These are phyloP conservation scores for Scorias spongiosa DNA, from an alignment of 2,329 filamentous ascomycete species.

Conservation along the genomic window DNA sequence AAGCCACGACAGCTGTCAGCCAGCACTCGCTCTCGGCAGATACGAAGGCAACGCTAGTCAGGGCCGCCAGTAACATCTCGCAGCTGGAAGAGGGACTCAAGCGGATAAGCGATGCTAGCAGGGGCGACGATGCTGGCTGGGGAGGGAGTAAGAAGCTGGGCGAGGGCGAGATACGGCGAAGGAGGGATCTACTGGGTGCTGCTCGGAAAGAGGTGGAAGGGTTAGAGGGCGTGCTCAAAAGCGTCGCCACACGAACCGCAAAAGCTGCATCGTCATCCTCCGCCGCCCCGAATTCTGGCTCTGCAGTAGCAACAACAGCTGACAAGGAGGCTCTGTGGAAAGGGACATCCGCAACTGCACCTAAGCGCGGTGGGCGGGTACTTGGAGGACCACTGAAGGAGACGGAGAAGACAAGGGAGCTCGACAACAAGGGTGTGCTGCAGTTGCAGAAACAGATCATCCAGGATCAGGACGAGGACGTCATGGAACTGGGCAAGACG, in stretches of 20 bases:
- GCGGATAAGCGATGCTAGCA: constrained; percentile 20
- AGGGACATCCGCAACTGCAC: constrained; percentile 12
- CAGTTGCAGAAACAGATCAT: constrained; percentile 62
- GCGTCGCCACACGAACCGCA: constrained; percentile 38
- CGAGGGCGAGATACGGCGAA: constrained; percentile 57
- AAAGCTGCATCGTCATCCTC: constrained; percentile 8
- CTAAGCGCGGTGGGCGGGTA: constrained; percentile 42
- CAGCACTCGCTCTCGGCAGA: constrained; percentile 48
- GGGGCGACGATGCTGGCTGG: constrained; percentile 22
- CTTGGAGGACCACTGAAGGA: constrained; percentile 53
- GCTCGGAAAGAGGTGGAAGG: constrained; percentile 62
- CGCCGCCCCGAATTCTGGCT: constrained; percentile 12
- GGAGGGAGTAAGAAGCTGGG: constrained; percentile 39
- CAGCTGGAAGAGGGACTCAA: constrained; percentile 51
- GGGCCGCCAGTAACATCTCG: constrained; percentile 48
- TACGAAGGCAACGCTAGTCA: constrained; percentile 60
- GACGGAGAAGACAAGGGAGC: constrained; percentile 59
- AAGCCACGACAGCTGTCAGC: constrained; percentile 39
- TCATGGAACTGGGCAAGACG: constrained; percentile 52
- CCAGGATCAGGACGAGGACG: constrained; percentile 57
- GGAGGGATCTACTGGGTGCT: constrained; percentile 54
- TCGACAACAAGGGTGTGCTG: constrained; percentile 61
- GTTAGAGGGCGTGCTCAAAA: constrained; percentile 56
- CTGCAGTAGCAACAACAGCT: constrained; percentile 20
- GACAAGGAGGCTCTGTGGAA: constrained; percentile 22